A percentile compares a stretch with the other conserved stretches of the same genome.
Evolutionary conservation across 2,329 filamentous ascomycete genomes (phyloP).

Genomic region (Sphaerulina musiva): DNA sequence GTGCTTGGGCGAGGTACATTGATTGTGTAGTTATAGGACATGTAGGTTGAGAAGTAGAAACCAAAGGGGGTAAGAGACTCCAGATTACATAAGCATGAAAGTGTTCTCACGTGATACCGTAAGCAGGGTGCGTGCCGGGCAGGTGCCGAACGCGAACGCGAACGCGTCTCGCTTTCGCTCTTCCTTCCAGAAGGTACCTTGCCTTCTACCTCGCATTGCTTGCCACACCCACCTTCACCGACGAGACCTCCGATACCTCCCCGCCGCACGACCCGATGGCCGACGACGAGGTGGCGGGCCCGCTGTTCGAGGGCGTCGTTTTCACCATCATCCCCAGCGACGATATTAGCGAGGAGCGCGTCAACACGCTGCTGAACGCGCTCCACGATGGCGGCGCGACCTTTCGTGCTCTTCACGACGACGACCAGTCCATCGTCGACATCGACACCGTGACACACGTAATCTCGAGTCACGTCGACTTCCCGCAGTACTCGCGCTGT

Average conservation of each 20-base stretch:
- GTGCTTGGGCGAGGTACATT: background rate
- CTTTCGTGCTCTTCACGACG: slow-evolving; percentile 37
- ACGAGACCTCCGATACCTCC: background rate
- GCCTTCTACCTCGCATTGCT: no score
- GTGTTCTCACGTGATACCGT: no score
- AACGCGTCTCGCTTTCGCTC: no score
- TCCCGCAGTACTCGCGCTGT: slow-evolving; percentile 73
- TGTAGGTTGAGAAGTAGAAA: no score
- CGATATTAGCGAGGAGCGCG: slow-evolving; percentile 33
- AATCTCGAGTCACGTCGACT: slow-evolving; percentile 75
- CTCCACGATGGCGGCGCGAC: slow-evolving; percentile 47
- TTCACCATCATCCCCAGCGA: slow-evolving; percentile 42
- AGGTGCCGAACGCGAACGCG: no score
- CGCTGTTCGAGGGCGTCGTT: slow-evolving; percentile 36
- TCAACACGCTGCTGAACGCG: slow-evolving; percentile 33
- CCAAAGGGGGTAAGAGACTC: no score
- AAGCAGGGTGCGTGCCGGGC: no score
- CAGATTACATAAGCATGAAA: no score
- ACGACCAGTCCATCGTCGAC: slow-evolving; percentile 35
- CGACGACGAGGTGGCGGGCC: slow-evolving; percentile 14
- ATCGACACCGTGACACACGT: slow-evolving; percentile 54
- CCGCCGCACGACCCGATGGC: slow-evolving; percentile 6
- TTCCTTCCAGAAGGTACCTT: no score
- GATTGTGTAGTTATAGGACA: background rate
- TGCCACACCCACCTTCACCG: background rate